These are phyloP conservation scores for Ustilago xerochloae DNA, from an alignment of 1,284 basidiomycete genomes.

Conservation along the genomic window DNA sequence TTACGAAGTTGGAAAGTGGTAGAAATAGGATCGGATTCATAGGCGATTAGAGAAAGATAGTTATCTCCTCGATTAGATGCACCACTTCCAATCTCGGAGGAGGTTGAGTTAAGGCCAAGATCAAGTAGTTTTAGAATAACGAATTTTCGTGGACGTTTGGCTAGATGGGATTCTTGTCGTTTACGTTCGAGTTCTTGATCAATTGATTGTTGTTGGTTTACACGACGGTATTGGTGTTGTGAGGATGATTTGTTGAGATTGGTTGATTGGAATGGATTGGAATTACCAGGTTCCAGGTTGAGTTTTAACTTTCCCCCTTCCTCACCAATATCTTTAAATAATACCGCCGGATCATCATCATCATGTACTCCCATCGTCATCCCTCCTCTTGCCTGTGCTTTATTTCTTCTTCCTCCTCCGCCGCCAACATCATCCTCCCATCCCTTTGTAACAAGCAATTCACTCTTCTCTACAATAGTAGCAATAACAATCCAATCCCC, in stretches of 20 bases:
- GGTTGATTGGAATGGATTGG: constrained; percentile 21
- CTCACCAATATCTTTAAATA: constrained; percentile 21
- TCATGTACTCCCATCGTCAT: too few species aligned
- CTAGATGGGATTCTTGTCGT: constrained; percentile 39
- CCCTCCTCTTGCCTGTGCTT: background rate
- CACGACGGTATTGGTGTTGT: background rate
- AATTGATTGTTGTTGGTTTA: constrained; percentile 63
- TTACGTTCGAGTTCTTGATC: constrained; percentile 70
- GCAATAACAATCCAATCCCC: constrained; percentile 92
- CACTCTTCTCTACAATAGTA: constrained; percentile 85
- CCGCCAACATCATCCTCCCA: constrained; percentile 15
- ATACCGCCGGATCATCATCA: constrained; percentile 36
- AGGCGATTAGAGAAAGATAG: constrained; percentile 82
- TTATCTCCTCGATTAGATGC: constrained; percentile 81
- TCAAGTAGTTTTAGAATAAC: constrained; percentile 87
- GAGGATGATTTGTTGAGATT: background rate
- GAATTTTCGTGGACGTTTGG: constrained; percentile 77
- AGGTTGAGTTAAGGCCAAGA: constrained; percentile 75
- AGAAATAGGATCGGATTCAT: constrained; percentile 80
- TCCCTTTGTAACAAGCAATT: constrained; percentile 73
- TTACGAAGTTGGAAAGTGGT: constrained; percentile 7
- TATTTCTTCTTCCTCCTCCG: background rate
- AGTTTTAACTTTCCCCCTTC: constrained; percentile 16
- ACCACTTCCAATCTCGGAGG: constrained; percentile 63
- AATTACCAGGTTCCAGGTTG: constrained; percentile 39